Evolutionary conservation across 768 basidiomycete genomes (phyloP).

Genomic region (Termitomyces sp.): DNA sequence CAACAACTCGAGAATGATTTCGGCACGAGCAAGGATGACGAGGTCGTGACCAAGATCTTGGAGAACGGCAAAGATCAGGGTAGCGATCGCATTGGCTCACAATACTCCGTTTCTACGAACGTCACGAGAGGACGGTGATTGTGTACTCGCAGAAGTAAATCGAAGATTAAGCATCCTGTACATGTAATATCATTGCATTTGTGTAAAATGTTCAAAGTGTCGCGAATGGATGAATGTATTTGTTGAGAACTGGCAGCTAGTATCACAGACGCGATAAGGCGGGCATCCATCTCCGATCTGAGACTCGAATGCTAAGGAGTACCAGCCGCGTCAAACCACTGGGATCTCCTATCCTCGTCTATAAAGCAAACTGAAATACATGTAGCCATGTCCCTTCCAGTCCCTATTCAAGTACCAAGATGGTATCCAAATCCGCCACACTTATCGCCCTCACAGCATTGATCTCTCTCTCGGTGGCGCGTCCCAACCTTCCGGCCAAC

Average conservation of each 20-base stretch:
- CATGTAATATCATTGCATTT: not conserved
- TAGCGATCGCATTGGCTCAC: constrained; percentile 37
- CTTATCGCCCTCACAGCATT: not conserved
- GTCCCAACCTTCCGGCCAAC: not conserved
- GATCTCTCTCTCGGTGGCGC: not conserved
- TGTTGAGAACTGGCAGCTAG: too few relatives aligned
- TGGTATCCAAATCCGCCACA: not conserved
- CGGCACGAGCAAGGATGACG: constrained; percentile 56
- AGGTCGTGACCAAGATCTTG: constrained; percentile 56
- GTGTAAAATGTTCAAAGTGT: not conserved
- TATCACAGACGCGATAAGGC: not conserved
- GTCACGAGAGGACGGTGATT: constrained; percentile 15
- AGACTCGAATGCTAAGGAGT: too few relatives aligned
- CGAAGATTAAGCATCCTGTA: not conserved
- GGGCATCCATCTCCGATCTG: not conserved
- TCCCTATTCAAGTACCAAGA: not conserved
- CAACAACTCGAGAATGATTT: constrained; percentile 80
- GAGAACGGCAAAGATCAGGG: constrained; percentile 57
- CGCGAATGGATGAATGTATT: not conserved
- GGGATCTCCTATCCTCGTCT: not conserved
- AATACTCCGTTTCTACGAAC: constrained; percentile 15
- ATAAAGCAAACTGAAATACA: not conserved
- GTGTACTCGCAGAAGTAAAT: not conserved
- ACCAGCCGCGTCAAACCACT: too few relatives aligned
- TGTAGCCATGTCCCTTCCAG: not conserved